Percentiles rank a stretch among this genome's conserved stretches.
Evolutionary conservation across 2,329 filamentous ascomycete genomes (phyloP).

Genomic region (Pleoardoris graminearum): DNA sequence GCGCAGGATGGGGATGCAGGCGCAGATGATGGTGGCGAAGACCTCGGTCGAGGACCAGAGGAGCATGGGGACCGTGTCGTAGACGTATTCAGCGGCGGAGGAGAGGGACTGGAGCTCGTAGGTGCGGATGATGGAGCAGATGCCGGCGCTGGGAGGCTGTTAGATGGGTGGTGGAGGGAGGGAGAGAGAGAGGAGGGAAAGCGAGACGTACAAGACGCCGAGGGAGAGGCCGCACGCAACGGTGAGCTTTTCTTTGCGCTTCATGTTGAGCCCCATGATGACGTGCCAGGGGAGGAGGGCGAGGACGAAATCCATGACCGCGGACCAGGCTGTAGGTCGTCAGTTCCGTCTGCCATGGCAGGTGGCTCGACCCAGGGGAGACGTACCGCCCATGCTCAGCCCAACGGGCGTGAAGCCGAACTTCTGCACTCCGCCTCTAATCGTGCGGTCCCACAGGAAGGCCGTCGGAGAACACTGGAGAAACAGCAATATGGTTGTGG

Average conservation of each 20-base stretch:
- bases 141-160: constrained; percentile 24
- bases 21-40: constrained; percentile 55
- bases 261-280: constrained; percentile 41
- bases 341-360: too few relatives aligned
- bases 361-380: background rate
- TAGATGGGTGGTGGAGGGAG: background rate
- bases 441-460: constrained; percentile 33
- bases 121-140: constrained; percentile 38
- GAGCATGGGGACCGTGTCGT: constrained; percentile 37
- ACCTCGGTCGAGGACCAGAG: constrained; percentile 45
- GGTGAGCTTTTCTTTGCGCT: constrained; percentile 40
- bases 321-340: constrained; percentile 31
- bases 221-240: constrained; percentile 36
- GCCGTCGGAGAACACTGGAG: constrained; percentile 32
- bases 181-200: background rate
- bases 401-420: constrained; percentile 34
- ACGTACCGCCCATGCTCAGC: constrained; percentile 32
- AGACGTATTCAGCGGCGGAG: constrained; percentile 35
- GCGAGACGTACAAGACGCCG: constrained; percentile 28
- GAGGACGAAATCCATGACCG: constrained; percentile 41
- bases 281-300: constrained; percentile 42
- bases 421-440: constrained; percentile 30
- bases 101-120: constrained; percentile 33
- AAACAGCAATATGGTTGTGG: constrained; percentile 33
- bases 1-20: constrained; percentile 54